These are phyloP conservation scores for Wakefieldia striispora DNA, from an alignment of 768 basidiomycete genomes.

Conservation along the genomic window DNA sequence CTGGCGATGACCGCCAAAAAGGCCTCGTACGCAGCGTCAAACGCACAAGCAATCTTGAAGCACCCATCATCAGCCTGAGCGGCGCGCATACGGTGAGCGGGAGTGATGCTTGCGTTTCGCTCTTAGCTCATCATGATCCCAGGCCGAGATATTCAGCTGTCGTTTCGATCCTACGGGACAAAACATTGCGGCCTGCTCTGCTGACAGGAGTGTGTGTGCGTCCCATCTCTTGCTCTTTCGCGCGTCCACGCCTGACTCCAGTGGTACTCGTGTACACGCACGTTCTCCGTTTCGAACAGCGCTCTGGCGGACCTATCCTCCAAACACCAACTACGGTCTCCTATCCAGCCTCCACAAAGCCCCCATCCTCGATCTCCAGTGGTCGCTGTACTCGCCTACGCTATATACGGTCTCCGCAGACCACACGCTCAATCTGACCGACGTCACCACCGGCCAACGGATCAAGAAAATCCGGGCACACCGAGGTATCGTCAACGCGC, in stretches of 20 bases:
- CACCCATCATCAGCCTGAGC: constrained; percentile 88
- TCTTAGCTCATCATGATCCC: not conserved
- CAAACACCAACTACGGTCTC: constrained; percentile 90
- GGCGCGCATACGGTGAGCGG: constrained; percentile 80
- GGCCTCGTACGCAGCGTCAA: constrained; percentile 82
- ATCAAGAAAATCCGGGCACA: constrained; percentile 83
- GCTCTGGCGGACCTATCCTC: constrained; percentile 87
- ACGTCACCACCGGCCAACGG: constrained; percentile 82
- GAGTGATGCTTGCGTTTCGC: not conserved
- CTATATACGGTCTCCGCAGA: constrained; percentile 91
- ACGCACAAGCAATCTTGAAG: constrained; percentile 89
- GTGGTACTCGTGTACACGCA: not conserved
- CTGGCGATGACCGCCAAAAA: constrained; percentile 69
- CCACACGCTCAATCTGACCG: constrained; percentile 72
- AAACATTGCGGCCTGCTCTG: constrained; percentile 88
- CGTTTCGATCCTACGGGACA: constrained; percentile 94
- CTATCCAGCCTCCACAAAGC: constrained; percentile 83
- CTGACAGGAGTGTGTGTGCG: constrained; percentile 88
- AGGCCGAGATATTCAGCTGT: constrained; percentile 89
- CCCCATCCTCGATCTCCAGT: constrained; percentile 89
- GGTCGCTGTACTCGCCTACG: constrained; percentile 71
- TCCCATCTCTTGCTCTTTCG: constrained; percentile 15
- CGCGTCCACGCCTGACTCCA: constrained; percentile 2
- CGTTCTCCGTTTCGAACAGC: constrained; percentile 43
- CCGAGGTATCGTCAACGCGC: constrained; percentile 83